Conservation (phyloP, 2,329 filamentous ascomycete species). For the Pezicula rhizophila region DNA sequence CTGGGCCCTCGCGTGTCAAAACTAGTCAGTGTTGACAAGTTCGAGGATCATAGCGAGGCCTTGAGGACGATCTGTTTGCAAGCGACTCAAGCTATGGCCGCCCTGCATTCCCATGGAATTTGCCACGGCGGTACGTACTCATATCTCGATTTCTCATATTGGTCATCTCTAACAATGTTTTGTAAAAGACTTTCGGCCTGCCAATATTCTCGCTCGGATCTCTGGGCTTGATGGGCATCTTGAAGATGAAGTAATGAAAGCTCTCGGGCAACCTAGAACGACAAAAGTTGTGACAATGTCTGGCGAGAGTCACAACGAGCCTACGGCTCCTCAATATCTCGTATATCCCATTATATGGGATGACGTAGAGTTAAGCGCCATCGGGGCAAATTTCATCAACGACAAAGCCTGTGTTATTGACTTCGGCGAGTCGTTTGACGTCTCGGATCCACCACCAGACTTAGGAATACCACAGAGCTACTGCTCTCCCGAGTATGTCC, state of each 20-base stretch:
- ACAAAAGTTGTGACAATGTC: no score
- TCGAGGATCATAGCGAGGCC: slow-evolving; percentile 2
- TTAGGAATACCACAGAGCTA: slow-evolving; percentile 17
- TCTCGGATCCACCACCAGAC: slow-evolving; percentile 12
- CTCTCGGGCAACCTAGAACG: no score
- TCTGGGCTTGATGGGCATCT: no score
- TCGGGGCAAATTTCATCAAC: slow-evolving; percentile 11
- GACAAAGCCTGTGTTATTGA: slow-evolving; percentile 15
- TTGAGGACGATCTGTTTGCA: slow-evolving; percentile 15
- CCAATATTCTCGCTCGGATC: slow-evolving; percentile 17
- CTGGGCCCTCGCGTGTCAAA: slow-evolving; percentile 26
- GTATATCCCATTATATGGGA: slow-evolving; percentile 20
- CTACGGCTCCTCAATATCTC: slow-evolving; percentile 12
- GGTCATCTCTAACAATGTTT: neutral
- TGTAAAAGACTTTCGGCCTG: slow-evolving; percentile 10
- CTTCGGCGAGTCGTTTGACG: slow-evolving; percentile 17
- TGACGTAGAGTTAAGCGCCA: slow-evolving; percentile 16
- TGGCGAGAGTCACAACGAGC: no score
- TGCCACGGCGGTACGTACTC: slow-evolving; percentile 22
- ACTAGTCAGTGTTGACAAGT: no score
- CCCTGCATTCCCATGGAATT: slow-evolving; percentile 16
- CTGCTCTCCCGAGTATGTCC: slow-evolving; percentile 19
- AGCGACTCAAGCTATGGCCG: slow-evolving; percentile 13
- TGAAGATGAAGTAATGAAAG: no score
- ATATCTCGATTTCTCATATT: neutral